phyloP scores from a whole-genome alignment of 208 protist species.

The Phytomonas francai region DNA sequence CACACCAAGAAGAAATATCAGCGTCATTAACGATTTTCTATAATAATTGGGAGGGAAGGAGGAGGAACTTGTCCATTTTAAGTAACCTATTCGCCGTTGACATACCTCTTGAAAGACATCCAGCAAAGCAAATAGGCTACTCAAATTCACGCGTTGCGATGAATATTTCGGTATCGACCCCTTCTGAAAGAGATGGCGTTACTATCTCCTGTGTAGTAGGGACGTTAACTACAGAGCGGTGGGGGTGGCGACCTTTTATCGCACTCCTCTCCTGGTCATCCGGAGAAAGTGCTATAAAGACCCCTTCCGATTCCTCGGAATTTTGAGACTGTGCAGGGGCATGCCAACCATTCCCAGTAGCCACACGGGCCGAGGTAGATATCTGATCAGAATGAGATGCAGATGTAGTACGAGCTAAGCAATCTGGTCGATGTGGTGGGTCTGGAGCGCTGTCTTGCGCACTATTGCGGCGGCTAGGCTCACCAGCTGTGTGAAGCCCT shows the following conservation, averaged over 20 bases:
- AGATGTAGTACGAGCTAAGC: not conserved
- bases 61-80: not conserved
- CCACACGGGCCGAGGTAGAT: constrained; percentile 36
- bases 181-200: constrained; percentile 23
- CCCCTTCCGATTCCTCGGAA: constrained; percentile 13
- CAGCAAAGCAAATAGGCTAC: constrained; percentile 11
- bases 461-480: not conserved
- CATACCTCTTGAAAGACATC: not conserved
- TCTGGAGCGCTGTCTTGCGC: not conserved
- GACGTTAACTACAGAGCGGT: constrained; percentile 30
- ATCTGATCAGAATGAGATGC: constrained; percentile 15
- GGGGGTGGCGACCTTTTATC: not conserved
- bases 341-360: constrained; percentile 63
- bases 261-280: constrained; percentile 7
- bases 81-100: not conserved
- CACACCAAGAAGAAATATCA: not conserved
- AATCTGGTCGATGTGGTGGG: not conserved
- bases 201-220: constrained; percentile 52
- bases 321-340: constrained; percentile 20
- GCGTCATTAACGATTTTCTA: not conserved
- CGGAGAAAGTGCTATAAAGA: constrained; percentile 11
- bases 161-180: constrained; percentile 54
- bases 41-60: not conserved
- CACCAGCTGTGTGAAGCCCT: constrained; percentile 6
- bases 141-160: constrained; percentile 80